These are phyloP conservation scores for Termitomyces sp. DNA, from an alignment of 768 basidiomycete genomes.

Conservation along the genomic window DNA sequence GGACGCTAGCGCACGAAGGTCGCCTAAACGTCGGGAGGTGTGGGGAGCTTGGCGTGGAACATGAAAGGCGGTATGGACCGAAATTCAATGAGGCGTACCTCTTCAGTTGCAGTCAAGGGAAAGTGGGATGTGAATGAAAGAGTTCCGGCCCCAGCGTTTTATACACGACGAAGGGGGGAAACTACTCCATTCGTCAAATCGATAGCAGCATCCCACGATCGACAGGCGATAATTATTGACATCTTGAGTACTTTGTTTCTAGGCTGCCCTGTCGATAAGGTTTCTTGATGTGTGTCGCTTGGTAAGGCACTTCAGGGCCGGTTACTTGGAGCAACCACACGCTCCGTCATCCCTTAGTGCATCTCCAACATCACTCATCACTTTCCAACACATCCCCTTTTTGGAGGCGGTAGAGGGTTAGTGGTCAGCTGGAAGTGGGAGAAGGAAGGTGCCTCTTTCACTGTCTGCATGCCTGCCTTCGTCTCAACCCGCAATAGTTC, in stretches of 20 bases:
- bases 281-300: conserved; percentile 1
- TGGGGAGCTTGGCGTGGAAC: conserved; percentile 20
- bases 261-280: background rate
- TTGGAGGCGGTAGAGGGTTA: conserved; percentile 63
- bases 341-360: conserved; percentile 1
- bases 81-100: conserved; percentile 5
- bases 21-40: conserved; percentile 48
- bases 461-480: background rate
- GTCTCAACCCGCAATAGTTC: conserved; percentile 11
- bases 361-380: conserved; percentile 26
- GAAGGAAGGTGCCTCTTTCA: conserved; percentile 49
- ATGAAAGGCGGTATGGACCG: background rate
- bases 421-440: conserved; percentile 71
- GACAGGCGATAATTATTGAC: conserved; percentile 18
- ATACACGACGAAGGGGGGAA: background rate
- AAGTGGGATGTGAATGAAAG: background rate
- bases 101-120: background rate
- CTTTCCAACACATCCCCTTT: conserved; percentile 36
- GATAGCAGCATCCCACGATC: conserved; percentile 9
- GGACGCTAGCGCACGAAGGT: conserved; percentile 56
- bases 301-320: conserved; percentile 23
- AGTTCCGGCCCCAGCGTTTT: background rate
- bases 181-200: background rate
- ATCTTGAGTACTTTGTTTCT: too few species aligned
- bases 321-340: conserved; percentile 6